Percentiles rank a stretch among this genome's conserved stretches.
These are phyloP conservation scores for Boletus edulis DNA, from an alignment of 768 basidiomycete genomes.

Conservation along the genomic window DNA sequence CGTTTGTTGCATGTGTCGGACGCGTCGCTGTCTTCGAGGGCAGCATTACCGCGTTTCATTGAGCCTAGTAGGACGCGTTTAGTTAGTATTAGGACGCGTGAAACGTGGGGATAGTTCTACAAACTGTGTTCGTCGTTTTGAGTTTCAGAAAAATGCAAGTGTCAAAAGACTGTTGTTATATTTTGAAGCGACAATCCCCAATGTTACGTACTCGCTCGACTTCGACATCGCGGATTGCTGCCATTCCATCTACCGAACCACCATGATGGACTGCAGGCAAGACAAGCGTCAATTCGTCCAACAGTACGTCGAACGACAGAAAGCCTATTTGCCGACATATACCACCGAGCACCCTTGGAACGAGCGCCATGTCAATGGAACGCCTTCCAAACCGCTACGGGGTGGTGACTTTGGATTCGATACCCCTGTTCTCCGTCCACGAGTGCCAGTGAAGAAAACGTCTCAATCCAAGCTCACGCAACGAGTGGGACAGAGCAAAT, in stretches of 20 bases:
- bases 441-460: conserved; percentile 27
- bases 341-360: conserved; percentile 37
- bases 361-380: neutral
- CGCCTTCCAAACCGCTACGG: conserved; percentile 9
- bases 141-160: conserved; percentile 6
- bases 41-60: conserved; percentile 22
- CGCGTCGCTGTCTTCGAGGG: conserved; percentile 6
- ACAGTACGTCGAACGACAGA: conserved; percentile 51
- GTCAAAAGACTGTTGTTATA: neutral
- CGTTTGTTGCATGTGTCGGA: conserved; percentile 22
- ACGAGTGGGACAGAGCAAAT: neutral
- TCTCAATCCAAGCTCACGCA: neutral
- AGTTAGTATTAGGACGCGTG: neutral
- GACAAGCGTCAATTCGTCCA: conserved; percentile 43
- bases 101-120: neutral
- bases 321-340: conserved; percentile 41
- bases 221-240: too few species aligned
- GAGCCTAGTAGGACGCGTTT: neutral
- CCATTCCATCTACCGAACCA: too few species aligned
- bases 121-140: too few species aligned
- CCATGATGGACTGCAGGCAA: conserved; percentile 18
- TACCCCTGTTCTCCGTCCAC: conserved; percentile 56
- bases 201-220: too few species aligned
- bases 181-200: conserved; percentile 2
- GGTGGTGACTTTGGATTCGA: conserved; percentile 40